These are phyloP conservation scores for Fusarium palustre DNA, from an alignment of 2,329 filamentous ascomycete species.

Conservation along the genomic window DNA sequence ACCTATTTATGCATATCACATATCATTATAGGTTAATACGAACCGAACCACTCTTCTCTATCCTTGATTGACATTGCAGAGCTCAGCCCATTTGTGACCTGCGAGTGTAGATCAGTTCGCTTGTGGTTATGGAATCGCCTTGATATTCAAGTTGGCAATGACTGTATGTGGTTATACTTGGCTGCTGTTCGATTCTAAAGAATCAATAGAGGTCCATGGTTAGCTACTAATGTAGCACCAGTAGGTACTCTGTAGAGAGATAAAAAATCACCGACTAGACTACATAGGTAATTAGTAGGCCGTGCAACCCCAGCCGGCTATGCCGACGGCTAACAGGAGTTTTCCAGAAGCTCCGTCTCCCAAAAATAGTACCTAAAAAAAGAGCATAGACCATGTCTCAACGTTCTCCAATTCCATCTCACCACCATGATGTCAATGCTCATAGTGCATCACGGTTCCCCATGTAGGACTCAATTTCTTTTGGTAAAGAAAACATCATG, in stretches of 20 bases:
- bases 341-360: constrained; percentile 23
- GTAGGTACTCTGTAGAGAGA: too few relatives aligned
- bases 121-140: neutral
- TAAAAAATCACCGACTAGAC: too few relatives aligned
- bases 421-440: constrained; percentile 42
- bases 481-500: neutral
- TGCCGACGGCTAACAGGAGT: constrained; percentile 16
- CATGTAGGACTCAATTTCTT: constrained; percentile 1
- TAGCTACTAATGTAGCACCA: too few relatives aligned
- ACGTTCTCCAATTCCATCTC: constrained; percentile 30
- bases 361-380: constrained; percentile 30
- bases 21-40: constrained; percentile 26
- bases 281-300: neutral
- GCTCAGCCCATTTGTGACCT: neutral
- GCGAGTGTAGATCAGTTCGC: neutral
- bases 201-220: neutral
- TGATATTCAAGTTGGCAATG: neutral
- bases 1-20: constrained; percentile 8
- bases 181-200: neutral
- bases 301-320: constrained; percentile 25
- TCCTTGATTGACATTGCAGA: neutral
- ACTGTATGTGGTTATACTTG: neutral
- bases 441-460: constrained; percentile 25
- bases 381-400: neutral
- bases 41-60: constrained; percentile 22